Conservation (phyloP, 1,139 yeast genomes). For the Eremothecium sinecaudum region DNA sequence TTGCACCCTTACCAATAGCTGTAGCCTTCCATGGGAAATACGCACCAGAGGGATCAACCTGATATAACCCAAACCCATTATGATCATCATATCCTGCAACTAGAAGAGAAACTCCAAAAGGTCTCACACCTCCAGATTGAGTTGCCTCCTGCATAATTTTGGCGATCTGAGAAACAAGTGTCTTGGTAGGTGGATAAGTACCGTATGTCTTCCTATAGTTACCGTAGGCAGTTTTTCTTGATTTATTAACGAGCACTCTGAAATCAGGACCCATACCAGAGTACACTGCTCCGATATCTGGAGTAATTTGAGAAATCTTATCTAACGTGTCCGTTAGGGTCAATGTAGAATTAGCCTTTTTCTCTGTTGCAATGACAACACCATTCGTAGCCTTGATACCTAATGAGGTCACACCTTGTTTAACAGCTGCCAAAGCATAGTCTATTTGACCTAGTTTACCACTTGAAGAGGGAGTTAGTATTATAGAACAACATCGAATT, state of each 20-base stretch:
- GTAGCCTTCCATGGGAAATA: constrained; percentile 99
- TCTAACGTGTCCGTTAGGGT: constrained; percentile 65
- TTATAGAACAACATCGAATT: not conserved
- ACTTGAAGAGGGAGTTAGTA: constrained; percentile 41
- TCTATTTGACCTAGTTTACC: constrained; percentile 98
- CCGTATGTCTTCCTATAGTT: constrained; percentile 87
- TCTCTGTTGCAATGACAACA: constrained; percentile 92
- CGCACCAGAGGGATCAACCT: constrained; percentile 96
- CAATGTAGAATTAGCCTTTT: constrained; percentile 74
- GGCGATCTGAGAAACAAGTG: constrained; percentile 89
- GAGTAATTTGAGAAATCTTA: constrained; percentile 79
- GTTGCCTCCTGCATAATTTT: constrained; percentile 97
- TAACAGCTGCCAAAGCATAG: constrained; percentile 94
- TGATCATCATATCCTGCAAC: constrained; percentile 91
- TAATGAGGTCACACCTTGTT: constrained; percentile 93
- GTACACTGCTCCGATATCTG: constrained; percentile 93
- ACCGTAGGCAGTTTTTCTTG: constrained; percentile 88
- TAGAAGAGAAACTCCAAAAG: constrained; percentile 67
- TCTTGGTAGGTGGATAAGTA: constrained; percentile 94
- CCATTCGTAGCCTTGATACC: constrained; percentile 97
- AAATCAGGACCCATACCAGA: constrained; percentile 99
- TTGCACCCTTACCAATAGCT: constrained; percentile 93
- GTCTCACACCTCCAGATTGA: constrained; percentile 75
- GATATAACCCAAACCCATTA: constrained; percentile 76
- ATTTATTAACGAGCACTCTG: constrained; percentile 85